phyloP scores from a whole-genome alignment of 345 rosid species.

The Acer negundo region DNA sequence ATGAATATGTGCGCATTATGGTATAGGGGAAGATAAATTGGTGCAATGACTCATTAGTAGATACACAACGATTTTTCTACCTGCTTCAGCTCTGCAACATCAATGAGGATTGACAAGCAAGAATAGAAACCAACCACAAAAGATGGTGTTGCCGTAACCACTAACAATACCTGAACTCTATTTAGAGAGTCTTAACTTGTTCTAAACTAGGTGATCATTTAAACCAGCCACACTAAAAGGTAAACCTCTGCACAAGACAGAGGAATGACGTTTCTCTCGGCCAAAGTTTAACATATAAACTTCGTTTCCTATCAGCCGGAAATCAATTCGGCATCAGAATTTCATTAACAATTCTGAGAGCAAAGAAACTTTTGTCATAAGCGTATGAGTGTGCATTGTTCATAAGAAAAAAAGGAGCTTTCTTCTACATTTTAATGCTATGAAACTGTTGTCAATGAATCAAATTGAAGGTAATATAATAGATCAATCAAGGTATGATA shows the following conservation, averaged over 20 bases:
- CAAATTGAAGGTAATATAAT: not conserved
- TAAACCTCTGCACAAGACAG: not conserved
- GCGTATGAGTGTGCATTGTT: not conserved
- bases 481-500: not conserved
- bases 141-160: not conserved
- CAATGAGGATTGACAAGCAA: not conserved
- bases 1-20: not conserved
- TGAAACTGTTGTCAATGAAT: conserved; percentile 1
- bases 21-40: not conserved
- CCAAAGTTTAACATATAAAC: no score
- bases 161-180: not conserved
- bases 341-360: not conserved
- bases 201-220: no score
- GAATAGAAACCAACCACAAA: not conserved
- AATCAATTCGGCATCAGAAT: not conserved
- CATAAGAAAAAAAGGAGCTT: not conserved
- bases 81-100: not conserved
- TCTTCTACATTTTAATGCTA: not conserved
- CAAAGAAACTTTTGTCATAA: not conserved
- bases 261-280: no score
- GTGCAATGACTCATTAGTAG: not conserved
- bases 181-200: no score
- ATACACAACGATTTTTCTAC: no score
- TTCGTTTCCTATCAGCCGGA: no score
- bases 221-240: not conserved